These are phyloP conservation scores for Letharia lupina DNA, from an alignment of 495 filamentous ascomycete genomes.

Conservation along the genomic window DNA sequence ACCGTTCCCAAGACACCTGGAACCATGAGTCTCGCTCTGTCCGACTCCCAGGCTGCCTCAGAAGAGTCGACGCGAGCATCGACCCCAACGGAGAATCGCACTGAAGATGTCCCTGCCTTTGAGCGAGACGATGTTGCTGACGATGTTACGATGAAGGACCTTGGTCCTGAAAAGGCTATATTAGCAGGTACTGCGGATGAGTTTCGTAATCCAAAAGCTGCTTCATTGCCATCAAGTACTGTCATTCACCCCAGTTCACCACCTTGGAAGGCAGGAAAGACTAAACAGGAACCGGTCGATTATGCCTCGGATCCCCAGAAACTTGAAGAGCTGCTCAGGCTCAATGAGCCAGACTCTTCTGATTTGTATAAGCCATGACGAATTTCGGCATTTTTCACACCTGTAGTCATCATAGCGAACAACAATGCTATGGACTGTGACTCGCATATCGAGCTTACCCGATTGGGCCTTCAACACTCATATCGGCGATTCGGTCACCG, in stretches of 20 bases:
- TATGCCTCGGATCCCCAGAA: not conserved
- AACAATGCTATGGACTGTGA: not conserved
- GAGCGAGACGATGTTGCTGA: not conserved
- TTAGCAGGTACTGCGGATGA: not conserved
- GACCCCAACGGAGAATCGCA: not conserved
- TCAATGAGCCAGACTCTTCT: not conserved
- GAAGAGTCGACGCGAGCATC: constrained; percentile 3
- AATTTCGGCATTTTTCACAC: not conserved
- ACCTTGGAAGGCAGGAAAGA: not conserved
- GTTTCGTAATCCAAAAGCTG: not conserved
- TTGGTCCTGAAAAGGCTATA: not conserved
- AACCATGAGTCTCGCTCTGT: not conserved
- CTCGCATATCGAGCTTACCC: not conserved
- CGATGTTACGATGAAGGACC: constrained; percentile 13
- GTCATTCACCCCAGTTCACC: not conserved
- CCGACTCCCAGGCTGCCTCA: constrained; percentile 1
- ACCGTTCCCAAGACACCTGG: not conserved
- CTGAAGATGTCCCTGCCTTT: not conserved
- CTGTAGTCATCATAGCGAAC: no score
- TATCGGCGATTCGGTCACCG: not conserved
- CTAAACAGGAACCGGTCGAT: not conserved
- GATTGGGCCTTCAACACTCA: not conserved
- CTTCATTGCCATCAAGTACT: not conserved
- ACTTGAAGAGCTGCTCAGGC: not conserved
- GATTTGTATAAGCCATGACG: not conserved